Evolutionary conservation across 345 rosid species (phyloP).

Genomic region (Eucalyptus globulus): DNA sequence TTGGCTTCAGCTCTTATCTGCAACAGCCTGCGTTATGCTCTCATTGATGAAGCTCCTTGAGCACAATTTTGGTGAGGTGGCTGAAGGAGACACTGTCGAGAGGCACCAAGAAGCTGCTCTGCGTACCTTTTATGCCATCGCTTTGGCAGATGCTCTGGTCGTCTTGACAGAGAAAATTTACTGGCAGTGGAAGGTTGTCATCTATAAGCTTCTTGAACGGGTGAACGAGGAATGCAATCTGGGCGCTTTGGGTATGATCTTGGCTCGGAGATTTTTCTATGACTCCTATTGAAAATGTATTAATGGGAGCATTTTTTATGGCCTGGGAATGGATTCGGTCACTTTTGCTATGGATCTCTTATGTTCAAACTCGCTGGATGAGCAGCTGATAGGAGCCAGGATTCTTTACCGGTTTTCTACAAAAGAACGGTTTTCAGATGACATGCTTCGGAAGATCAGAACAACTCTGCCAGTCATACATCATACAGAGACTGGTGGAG

Average conservation of each 20-base stretch:
- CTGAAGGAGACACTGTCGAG: slow-evolving; percentile 46
- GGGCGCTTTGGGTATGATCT: slow-evolving; percentile 40
- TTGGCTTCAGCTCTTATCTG: slow-evolving; percentile 84
- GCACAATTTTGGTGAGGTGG: slow-evolving; percentile 51
- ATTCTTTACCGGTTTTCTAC: slow-evolving; percentile 41
- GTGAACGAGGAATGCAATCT: slow-evolving; percentile 18
- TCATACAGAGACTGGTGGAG: slow-evolving; percentile 62
- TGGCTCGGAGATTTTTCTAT: slow-evolving; percentile 53
- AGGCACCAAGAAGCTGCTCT: slow-evolving; percentile 52
- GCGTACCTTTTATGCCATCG: slow-evolving; percentile 54
- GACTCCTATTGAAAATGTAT: slow-evolving; percentile 72
- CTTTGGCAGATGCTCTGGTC: slow-evolving; percentile 63
- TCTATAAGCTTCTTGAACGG: not conserved
- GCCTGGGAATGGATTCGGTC: slow-evolving; percentile 69
- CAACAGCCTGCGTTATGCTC: slow-evolving; percentile 45
- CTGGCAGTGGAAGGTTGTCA: slow-evolving; percentile 20
- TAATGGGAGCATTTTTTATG: slow-evolving; percentile 69
- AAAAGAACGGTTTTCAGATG: slow-evolving; percentile 35
- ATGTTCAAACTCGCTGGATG: slow-evolving; percentile 49
- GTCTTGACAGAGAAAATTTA: slow-evolving; percentile 60
- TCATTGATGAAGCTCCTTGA: slow-evolving; percentile 51
- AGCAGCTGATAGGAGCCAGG: slow-evolving; percentile 64
- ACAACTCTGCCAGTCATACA: slow-evolving; percentile 45
- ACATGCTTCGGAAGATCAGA: slow-evolving; percentile 65
- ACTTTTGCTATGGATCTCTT: slow-evolving; percentile 49